Evolutionary conservation across 1,139 yeast genomes (phyloP).

Genomic region (Wickerhamomyces sp.): DNA sequence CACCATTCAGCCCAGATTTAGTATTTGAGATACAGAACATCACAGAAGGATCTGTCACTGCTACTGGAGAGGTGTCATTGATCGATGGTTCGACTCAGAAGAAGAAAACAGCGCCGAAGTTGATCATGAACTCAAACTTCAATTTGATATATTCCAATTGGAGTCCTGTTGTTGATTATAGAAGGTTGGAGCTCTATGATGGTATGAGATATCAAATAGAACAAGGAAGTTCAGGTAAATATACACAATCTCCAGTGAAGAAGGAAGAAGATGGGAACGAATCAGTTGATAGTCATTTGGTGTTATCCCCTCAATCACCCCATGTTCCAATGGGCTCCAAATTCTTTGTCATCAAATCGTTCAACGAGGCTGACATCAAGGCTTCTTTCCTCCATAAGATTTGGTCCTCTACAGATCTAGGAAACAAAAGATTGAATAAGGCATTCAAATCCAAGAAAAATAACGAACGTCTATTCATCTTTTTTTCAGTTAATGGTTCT

Average conservation of each 20-base stretch:
- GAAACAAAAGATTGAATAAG: conserved; percentile 45
- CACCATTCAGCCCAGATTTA: no score
- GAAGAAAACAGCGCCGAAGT: background rate
- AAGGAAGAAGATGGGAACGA: background rate
- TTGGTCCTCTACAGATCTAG: conserved; percentile 58
- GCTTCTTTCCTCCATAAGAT: conserved; percentile 44
- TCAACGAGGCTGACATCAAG: conserved; percentile 41
- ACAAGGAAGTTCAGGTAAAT: background rate
- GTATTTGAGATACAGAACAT: no score
- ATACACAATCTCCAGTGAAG: no score
- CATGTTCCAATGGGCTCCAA: conserved; percentile 30
- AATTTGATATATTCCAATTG: conserved; percentile 13
- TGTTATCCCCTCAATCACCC: conserved; percentile 14
- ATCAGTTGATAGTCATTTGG: conserved; percentile 1
- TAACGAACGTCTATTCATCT: conserved; percentile 34
- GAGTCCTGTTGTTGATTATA: conserved; percentile 6
- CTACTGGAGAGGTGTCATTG: no score
- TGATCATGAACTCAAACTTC: conserved; percentile 13
- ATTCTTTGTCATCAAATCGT: conserved; percentile 56
- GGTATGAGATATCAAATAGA: background rate
- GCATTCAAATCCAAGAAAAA: conserved; percentile 27
- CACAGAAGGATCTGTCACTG: no score
- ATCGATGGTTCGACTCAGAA: background rate
- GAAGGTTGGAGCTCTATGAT: conserved; percentile 1
- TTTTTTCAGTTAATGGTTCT: conserved; percentile 56